Percentiles rank a stretch among this genome's conserved stretches.
These are phyloP conservation scores for Wickerhamiella lipophila DNA, from an alignment of 805 yeast genomes.

Conservation along the genomic window DNA sequence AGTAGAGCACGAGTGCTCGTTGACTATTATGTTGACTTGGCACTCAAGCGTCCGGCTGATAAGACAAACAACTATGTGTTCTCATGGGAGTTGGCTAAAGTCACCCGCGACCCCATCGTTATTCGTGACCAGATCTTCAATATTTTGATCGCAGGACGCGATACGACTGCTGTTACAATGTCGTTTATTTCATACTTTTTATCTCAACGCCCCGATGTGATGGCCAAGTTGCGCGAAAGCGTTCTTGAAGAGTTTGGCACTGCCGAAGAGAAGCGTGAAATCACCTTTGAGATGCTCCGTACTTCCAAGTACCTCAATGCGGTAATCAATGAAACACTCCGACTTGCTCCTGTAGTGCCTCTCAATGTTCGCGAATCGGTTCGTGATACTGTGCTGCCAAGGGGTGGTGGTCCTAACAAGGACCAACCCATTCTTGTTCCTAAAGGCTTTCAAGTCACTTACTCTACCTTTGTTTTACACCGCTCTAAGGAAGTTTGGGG, in stretches of 20 bases:
- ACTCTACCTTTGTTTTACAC: constrained; percentile 31
- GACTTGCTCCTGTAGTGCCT: constrained; percentile 38
- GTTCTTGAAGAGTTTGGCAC: constrained; percentile 19
- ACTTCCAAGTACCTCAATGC: constrained; percentile 33
- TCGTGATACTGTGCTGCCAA: constrained; percentile 34
- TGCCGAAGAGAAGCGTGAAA: constrained; percentile 20
- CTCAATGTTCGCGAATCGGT: constrained; percentile 33
- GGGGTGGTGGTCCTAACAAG: constrained; percentile 35
- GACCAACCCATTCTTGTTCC: constrained; percentile 29
- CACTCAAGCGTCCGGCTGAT: constrained; percentile 22
- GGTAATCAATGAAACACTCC: constrained; percentile 34
- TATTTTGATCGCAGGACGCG: constrained; percentile 37
- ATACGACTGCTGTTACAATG: constrained; percentile 36
- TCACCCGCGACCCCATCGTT: constrained; percentile 33
- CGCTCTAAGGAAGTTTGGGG: constrained; percentile 31
- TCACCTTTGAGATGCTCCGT: constrained; percentile 34
- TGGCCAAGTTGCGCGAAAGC: constrained; percentile 27
- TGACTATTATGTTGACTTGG: constrained; percentile 32
- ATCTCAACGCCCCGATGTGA: constrained; percentile 31
- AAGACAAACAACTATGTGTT: constrained; percentile 27
- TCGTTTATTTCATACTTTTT: constrained; percentile 32
- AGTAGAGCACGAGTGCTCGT: constrained; percentile 28
- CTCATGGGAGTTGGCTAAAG: constrained; percentile 34
- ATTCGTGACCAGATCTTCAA: constrained; percentile 36
- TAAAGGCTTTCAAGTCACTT: constrained; percentile 31